These are phyloP conservation scores for Solanum peruvianum DNA, from an alignment of 257 asterid genomes.

Conservation along the genomic window DNA sequence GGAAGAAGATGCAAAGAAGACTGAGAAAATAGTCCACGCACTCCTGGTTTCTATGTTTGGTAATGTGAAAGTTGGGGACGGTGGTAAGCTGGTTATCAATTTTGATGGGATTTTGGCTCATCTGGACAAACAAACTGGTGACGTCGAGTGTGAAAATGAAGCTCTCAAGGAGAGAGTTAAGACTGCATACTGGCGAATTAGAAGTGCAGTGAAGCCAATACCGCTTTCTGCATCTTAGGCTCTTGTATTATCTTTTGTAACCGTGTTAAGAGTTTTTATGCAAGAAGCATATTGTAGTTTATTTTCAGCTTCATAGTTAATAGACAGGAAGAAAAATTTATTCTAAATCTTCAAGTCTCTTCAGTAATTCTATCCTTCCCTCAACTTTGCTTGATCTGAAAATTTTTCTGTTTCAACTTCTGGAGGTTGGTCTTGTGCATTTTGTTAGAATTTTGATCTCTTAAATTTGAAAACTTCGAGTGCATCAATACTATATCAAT, in stretches of 20 bases:
- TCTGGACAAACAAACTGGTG: conserved; percentile 71
- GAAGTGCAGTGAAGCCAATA: conserved; percentile 70
- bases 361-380: neutral
- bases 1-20: conserved; percentile 52
- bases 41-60: conserved; percentile 88
- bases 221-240: conserved; percentile 45
- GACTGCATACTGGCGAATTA: conserved; percentile 57
- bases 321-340: neutral
- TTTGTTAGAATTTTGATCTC: neutral
- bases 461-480: no score
- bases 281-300: neutral
- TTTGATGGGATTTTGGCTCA: conserved; percentile 64
- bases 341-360: neutral
- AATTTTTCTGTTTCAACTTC: neutral
- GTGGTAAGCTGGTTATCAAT: conserved; percentile 52
- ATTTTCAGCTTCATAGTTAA: neutral
- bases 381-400: neutral
- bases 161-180: conserved; percentile 75
- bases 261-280: neutral
- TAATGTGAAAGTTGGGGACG: conserved; percentile 58
- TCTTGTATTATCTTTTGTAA: neutral
- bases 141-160: conserved; percentile 73
- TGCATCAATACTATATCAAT: no score
- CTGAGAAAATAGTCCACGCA: conserved; percentile 65
- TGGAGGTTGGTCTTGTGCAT: neutral